Conservation (phyloP, 148 eudicot genomes). For the Silene uniflora region DNA sequence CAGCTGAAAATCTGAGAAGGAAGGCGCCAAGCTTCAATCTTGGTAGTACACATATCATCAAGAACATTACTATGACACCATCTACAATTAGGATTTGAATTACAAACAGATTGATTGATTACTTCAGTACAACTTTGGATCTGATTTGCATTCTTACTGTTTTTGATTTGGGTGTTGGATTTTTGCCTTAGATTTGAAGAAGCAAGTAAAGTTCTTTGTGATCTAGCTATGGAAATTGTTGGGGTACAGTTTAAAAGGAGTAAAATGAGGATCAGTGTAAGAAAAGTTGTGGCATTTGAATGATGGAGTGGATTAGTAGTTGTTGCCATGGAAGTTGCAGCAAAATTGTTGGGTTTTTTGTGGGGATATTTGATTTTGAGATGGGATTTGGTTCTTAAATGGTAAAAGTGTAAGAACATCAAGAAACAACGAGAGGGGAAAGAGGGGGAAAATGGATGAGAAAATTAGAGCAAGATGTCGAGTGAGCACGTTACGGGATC, state of each 20-base stretch:
- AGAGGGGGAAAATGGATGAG: too few species aligned
- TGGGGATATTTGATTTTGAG: background rate
- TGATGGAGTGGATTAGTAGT: background rate
- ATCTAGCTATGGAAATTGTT: constrained; percentile 1
- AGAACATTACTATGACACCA: constrained; percentile 65
- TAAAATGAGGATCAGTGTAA: constrained; percentile 5
- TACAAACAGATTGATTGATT: constrained; percentile 35
- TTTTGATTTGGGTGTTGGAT: constrained; percentile 11
- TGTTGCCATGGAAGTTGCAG: constrained; percentile 18
- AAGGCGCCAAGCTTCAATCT: constrained; percentile 60
- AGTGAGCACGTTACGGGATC: too few species aligned
- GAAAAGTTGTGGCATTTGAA: background rate
- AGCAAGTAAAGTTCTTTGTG: constrained; percentile 14
- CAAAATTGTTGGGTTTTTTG: background rate
- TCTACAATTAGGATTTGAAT: constrained; percentile 37
- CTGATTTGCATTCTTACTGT: constrained; percentile 20
- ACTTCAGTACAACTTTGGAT: constrained; percentile 40
- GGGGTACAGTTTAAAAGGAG: background rate
- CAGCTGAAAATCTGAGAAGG: constrained; percentile 71
- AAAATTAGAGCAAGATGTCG: too few species aligned
- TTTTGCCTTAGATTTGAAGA: constrained; percentile 11
- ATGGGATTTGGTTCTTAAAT: background rate
- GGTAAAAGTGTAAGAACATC: background rate
- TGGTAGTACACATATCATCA: constrained; percentile 59
- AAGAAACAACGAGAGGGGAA: too few species aligned